A percentile compares a stretch with the other conserved stretches of the same genome.
phyloP scores from a whole-genome alignment of 192 early-diverging fungal species.

The Coemansia sp. region DNA sequence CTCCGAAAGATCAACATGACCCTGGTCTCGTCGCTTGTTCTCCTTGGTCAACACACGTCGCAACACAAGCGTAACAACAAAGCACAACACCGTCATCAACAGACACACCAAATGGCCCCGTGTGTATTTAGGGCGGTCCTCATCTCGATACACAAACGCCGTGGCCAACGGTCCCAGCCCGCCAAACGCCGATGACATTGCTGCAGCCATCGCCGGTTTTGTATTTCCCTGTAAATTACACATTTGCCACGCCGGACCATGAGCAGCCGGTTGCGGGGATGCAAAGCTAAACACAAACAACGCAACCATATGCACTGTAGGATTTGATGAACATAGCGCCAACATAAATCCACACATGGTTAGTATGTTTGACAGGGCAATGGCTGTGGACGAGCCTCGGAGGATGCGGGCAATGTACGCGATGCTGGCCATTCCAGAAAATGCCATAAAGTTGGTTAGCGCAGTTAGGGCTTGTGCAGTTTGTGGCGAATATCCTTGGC shows the following conservation, averaged over 20 bases:
- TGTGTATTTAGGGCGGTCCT: slow-evolving; percentile 30
- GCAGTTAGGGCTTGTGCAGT: slow-evolving; percentile 35
- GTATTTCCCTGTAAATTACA: slow-evolving; percentile 48
- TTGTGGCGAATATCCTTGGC: slow-evolving; percentile 42
- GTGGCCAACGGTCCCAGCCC: slow-evolving; percentile 48
- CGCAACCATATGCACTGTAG: slow-evolving; percentile 18
- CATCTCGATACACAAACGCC: slow-evolving; percentile 50
- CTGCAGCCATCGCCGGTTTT: slow-evolving; percentile 51
- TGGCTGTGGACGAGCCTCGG: slow-evolving; percentile 30
- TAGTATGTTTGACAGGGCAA: slow-evolving; percentile 26
- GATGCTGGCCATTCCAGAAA: slow-evolving; percentile 38
- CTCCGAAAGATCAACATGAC: slow-evolving; percentile 9
- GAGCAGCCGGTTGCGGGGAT: slow-evolving; percentile 48
- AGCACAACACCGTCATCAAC: slow-evolving; percentile 25
- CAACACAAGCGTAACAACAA: slow-evolving; percentile 21
- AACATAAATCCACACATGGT: slow-evolving; percentile 34
- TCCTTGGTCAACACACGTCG: slow-evolving; percentile 18
- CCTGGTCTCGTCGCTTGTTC: slow-evolving; percentile 32
- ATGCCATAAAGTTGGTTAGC: slow-evolving; percentile 49
- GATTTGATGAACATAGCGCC: slow-evolving; percentile 20
- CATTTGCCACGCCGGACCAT: slow-evolving; percentile 48
- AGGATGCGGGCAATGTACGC: slow-evolving; percentile 25
- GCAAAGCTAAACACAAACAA: slow-evolving; percentile 54
- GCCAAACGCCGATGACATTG: slow-evolving; percentile 37
- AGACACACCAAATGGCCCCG: slow-evolving; percentile 49